Evolutionary conservation across 2,329 filamentous ascomycete genomes (phyloP).

Genomic region (Lasiodiplodia hormozganensis): DNA sequence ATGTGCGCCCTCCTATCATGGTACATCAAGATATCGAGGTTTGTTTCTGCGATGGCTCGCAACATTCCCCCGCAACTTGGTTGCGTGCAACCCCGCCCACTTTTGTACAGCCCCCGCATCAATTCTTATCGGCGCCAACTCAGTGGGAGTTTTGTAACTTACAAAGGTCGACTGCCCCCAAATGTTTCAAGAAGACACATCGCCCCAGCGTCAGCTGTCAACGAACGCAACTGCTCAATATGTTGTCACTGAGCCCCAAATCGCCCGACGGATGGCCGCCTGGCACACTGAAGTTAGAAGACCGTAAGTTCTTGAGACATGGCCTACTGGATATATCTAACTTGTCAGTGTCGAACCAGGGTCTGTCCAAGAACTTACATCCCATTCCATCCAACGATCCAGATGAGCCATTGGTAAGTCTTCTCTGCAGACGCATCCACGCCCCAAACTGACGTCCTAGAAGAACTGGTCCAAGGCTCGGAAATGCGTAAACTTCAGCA

Average conservation of each 20-base stretch:
- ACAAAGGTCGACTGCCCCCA: not conserved
- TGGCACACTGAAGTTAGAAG: slow-evolving; percentile 1
- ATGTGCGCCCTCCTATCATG: not conserved
- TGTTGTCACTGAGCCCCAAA: not conserved
- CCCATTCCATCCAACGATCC: not conserved
- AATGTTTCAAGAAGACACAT: not conserved
- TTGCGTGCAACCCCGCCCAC: not conserved
- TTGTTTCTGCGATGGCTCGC: not conserved
- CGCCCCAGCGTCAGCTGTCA: not conserved
- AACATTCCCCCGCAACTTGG: not conserved
- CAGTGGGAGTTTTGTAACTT: not conserved
- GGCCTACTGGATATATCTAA: not conserved
- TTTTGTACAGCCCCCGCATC: not conserved
- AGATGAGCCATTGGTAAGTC: not conserved
- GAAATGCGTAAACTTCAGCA: slow-evolving; percentile 52
- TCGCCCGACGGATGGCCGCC: not conserved
- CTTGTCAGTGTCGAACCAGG: not conserved
- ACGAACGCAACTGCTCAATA: not conserved
- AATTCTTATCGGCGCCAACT: not conserved
- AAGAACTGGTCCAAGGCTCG: slow-evolving; percentile 54
- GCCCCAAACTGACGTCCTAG: not conserved
- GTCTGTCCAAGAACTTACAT: not conserved
- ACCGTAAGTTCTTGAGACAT: not conserved
- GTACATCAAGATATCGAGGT: not conserved
- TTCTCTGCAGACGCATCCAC: not conserved